Base-by-base conservation (phyloP, 75 land plant genomes). In the Sequoiadendron giganteum region DNA sequence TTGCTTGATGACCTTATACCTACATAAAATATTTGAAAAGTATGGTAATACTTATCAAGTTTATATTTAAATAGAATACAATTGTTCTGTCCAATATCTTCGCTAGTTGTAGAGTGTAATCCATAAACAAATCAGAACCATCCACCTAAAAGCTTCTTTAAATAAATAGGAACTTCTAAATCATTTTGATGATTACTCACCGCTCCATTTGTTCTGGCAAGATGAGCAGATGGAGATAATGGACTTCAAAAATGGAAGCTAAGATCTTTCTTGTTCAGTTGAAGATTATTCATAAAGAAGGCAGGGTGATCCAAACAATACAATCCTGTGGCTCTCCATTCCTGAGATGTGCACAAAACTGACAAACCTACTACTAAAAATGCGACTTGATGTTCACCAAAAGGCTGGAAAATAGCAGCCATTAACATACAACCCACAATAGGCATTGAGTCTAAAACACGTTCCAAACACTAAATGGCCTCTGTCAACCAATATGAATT, bases 1-100 rank as follows among this genome's bases (percentile, higher is more conserved):
- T 70, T 87, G 89, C 84, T 87, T 91, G 42, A 91, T 91, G 32
- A 91, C 88, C 90, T 93, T 91, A 87, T 93, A 93, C 84, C 94
- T 93, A 82, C 28, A 49, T 28, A 49, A 30, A 38, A 68, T 5
- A 25, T 68, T 28, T 1, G 2, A 68, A 1, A 18, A 65, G 28
- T 65, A 48, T 14, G 55, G 11, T 14, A 14, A 49, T 49, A 52
- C 6, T 21, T 72, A 30, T n/a, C 32, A 6, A 72, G 75, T 72
- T 72, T 10, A 10, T 30, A 72, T 72, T 30, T 30, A 72, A 72
- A n/a, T 30, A 72, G 34, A 7, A 72, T 30, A 72, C 2, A 8
- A 72, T 3, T 72, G 10, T 28, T 21, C 72, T 30, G 5, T 21
- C 72, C 25, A 68, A 68, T 28, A 68, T 68, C 45, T 18, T 40